These are phyloP conservation scores for Zoysia pacifica DNA, from an alignment of 176 grass and related monocot species.

Conservation along the genomic window DNA sequence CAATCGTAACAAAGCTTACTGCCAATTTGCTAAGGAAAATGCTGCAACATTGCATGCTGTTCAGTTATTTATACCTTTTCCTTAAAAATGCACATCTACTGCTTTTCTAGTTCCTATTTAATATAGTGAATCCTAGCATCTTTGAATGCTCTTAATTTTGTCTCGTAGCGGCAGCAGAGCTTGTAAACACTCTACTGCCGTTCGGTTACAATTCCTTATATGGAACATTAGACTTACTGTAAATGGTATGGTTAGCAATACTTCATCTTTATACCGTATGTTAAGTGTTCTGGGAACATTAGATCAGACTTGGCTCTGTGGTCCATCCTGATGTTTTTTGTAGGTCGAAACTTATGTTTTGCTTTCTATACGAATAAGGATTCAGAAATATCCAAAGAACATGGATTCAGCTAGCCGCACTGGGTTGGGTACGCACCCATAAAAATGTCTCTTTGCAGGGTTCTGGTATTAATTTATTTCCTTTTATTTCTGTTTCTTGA, in stretches of 20 bases:
- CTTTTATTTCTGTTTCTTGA: constrained; percentile 19
- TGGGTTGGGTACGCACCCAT: background rate
- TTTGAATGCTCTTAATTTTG: background rate
- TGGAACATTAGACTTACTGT: background rate
- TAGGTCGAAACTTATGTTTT: background rate
- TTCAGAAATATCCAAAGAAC: background rate
- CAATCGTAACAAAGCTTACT: background rate
- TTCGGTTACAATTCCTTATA: constrained; percentile 15
- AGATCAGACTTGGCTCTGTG: background rate
- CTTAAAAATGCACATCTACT: background rate
- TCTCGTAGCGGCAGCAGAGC: background rate
- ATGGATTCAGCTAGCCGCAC: background rate
- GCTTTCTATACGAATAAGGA: constrained; percentile 5
- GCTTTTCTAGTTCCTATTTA: constrained; percentile 18
- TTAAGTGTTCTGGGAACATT: constrained; percentile 7
- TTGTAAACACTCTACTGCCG: background rate
- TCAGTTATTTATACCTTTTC: background rate
- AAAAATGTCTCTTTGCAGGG: background rate
- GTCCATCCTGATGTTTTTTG: background rate
- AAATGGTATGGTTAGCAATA: background rate
- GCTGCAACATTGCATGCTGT: background rate
- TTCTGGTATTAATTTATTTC: constrained; percentile 10
- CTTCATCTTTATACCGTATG: constrained; percentile 3
- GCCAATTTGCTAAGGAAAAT: constrained; percentile 5
- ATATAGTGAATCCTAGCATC: background rate